Base-by-base conservation (phyloP, 2,329 filamentous ascomycete species). In the Trichoderma aggressivum region DNA sequence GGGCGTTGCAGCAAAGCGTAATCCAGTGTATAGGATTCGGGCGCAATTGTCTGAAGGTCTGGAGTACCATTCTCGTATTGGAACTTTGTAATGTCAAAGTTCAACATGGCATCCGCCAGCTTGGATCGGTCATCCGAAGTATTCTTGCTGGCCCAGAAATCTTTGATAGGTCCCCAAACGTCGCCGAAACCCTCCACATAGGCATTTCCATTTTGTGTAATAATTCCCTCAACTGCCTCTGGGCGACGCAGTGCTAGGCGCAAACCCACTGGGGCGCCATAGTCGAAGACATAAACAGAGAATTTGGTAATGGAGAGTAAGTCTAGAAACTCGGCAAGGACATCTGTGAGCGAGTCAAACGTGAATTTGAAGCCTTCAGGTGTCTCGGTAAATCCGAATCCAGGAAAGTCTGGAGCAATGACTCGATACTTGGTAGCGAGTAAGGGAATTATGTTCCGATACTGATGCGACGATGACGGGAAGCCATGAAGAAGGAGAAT, bases 51-150 rank as follows among this genome's bases (percentile, higher is more conserved):
- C 32, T 56, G 39, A 3, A 60, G 7, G 14, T 60, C 12, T 0
- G 55, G 65, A 16, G 65, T 68, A 36, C 65, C 65, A 68, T 68
- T 68, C 26, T 68, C 65, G 4, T 68, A 68, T 5, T 68, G 65
- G 43, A 68, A 68, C n/a, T 68, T 68, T 5, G 65, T 68, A 16
- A 68, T 68, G 2, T 68, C 65, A 26, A 68, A 68, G 36, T 12
- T 68, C 55, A 68, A n/a, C 65, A 68, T 68, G 36, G 36, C 65
- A 47, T 28, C 55, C 6, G 65, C 65, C 6, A 68, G 10, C 28
- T 68, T 68, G 11, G 65, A 47, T 34, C 65, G 65, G 34, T 68
- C 65, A 24, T 60, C 65, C 5, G 55, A 11, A 11, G 55, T 68
- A 5, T 68, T 68, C n/a, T 60, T 34, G 55, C 65, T 68, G 10